A percentile compares a stretch with the other conserved stretches of the same genome.
phyloP scores from a whole-genome alignment of 768 basidiomycete species.

The Trametes sanguinea region DNA sequence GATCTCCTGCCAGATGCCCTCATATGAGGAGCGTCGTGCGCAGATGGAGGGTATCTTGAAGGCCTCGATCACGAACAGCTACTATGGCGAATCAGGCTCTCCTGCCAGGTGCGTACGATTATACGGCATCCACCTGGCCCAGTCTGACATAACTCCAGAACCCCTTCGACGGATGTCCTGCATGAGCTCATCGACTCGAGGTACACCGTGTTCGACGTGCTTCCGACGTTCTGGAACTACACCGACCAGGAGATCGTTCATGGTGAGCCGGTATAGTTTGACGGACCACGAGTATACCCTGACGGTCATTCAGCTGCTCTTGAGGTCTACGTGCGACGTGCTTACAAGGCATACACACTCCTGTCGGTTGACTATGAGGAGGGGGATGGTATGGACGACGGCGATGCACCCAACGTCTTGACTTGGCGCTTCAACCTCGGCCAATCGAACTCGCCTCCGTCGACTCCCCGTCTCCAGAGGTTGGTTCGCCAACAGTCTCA shows the following conservation, averaged over 20 bases:
- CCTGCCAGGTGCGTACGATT: slow-evolving; percentile 51
- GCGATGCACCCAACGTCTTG: slow-evolving; percentile 75
- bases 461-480: slow-evolving; percentile 67
- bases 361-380: slow-evolving; percentile 94
- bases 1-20: slow-evolving; percentile 95
- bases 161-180: slow-evolving; percentile 83
- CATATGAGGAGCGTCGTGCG: slow-evolving; percentile 88
- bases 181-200: slow-evolving; percentile 94
- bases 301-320: slow-evolving; percentile 65
- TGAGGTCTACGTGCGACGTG: slow-evolving; percentile 94
- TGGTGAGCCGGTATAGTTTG: slow-evolving; percentile 42
- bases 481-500: slow-evolving; percentile 40
- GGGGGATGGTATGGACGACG: slow-evolving; percentile 82
- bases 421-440: slow-evolving; percentile 97
- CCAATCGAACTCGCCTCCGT: slow-evolving; percentile 81
- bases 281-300: neutral
- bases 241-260: slow-evolving; percentile 81
- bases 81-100: slow-evolving; percentile 82
- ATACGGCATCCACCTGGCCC: neutral
- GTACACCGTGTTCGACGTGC: slow-evolving; percentile 96
- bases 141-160: slow-evolving; percentile 42
- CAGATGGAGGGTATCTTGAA: slow-evolving; percentile 96
- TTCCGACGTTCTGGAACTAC: slow-evolving; percentile 94
- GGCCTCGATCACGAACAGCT: slow-evolving; percentile 81
- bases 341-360: slow-evolving; percentile 91